These are phyloP conservation scores for Sporothrix schenckii DNA, from an alignment of 2,329 filamentous ascomycete genomes.

Conservation along the genomic window DNA sequence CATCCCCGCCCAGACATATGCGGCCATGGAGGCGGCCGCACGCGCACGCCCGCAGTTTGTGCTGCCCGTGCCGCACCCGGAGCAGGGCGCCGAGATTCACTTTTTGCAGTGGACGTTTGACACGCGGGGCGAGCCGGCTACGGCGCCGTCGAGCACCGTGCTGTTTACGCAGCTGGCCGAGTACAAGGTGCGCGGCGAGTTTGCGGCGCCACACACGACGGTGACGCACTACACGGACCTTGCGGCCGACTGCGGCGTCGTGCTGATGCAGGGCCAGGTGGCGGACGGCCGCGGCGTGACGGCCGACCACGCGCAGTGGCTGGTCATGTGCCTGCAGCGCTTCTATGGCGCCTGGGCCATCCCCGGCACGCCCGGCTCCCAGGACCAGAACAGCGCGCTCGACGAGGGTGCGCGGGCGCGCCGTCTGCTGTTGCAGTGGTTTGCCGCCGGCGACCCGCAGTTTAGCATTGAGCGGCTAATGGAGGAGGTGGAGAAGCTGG, in stretches of 20 bases:
- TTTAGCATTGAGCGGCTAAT: conserved; percentile 86
- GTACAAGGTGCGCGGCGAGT: conserved; percentile 89
- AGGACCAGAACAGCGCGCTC: conserved; percentile 44
- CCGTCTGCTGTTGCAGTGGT: conserved; percentile 75
- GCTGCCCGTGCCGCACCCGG: conserved; percentile 74
- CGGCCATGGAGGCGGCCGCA: conserved; percentile 70
- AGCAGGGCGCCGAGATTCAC: conserved; percentile 82
- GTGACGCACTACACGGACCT: conserved; percentile 90
- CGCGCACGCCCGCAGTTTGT: conserved; percentile 83
- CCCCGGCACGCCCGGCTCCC: conserved; percentile 41
- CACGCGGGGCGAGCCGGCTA: conserved; percentile 33
- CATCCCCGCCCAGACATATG: conserved; percentile 74
- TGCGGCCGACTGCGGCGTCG: conserved; percentile 70
- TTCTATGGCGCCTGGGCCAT: conserved; percentile 76
- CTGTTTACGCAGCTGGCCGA: conserved; percentile 94
- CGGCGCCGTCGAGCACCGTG: conserved; percentile 68
- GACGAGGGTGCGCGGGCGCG: conserved; percentile 64
- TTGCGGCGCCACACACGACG: conserved; percentile 87
- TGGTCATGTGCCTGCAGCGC: conserved; percentile 89
- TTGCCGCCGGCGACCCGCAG: conserved; percentile 72
- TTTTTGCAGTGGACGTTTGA: conserved; percentile 97
- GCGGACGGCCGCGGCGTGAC: conserved; percentile 74
- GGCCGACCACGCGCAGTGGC: conserved; percentile 81
- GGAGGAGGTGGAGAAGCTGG: conserved; percentile 84
- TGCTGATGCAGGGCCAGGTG: conserved; percentile 83